Evolutionary conservation across 2,329 filamentous ascomycete species (phyloP).

Genomic region (Aspergillus sp.): DNA sequence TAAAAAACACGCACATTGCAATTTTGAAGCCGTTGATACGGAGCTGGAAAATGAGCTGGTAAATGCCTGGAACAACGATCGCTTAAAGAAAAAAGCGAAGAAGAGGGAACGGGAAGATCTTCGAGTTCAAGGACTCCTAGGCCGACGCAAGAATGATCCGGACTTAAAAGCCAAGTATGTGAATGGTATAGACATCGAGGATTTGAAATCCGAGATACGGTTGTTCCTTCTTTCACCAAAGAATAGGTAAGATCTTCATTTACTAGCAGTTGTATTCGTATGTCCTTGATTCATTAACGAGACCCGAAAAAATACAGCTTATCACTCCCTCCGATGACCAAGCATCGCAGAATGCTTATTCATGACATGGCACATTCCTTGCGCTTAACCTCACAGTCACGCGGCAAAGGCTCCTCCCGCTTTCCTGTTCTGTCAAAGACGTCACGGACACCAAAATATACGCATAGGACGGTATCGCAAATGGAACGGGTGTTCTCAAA

Average conservation of each 20-base stretch:
- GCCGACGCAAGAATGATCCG: constrained; percentile 54
- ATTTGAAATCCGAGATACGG: constrained; percentile 71
- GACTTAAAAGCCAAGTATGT: constrained; percentile 71
- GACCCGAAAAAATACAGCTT: constrained; percentile 51
- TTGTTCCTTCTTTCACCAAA: constrained; percentile 65
- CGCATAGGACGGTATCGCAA: constrained; percentile 53
- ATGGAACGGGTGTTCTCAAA: constrained; percentile 42
- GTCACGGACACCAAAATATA: constrained; percentile 61
- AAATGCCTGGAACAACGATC: constrained; percentile 64
- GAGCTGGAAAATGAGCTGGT: constrained; percentile 64
- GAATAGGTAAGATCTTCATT: constrained; percentile 56
- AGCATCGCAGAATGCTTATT: constrained; percentile 70
- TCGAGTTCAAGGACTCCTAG: constrained; percentile 65
- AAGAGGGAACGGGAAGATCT: constrained; percentile 71
- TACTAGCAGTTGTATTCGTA: neutral
- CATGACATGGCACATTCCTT: constrained; percentile 77
- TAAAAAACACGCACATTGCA: constrained; percentile 56
- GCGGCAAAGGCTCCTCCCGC: constrained; percentile 69
- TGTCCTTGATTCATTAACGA: constrained; percentile 7
- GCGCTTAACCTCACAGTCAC: constrained; percentile 79
- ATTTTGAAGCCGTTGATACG: constrained; percentile 62
- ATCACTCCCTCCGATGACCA: constrained; percentile 80
- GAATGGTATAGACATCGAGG: constrained; percentile 67
- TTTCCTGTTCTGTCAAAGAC: constrained; percentile 79
- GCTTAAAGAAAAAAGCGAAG: constrained; percentile 67